phyloP scores from a whole-genome alignment of 345 rosid species.

The Garcia nutans region DNA sequence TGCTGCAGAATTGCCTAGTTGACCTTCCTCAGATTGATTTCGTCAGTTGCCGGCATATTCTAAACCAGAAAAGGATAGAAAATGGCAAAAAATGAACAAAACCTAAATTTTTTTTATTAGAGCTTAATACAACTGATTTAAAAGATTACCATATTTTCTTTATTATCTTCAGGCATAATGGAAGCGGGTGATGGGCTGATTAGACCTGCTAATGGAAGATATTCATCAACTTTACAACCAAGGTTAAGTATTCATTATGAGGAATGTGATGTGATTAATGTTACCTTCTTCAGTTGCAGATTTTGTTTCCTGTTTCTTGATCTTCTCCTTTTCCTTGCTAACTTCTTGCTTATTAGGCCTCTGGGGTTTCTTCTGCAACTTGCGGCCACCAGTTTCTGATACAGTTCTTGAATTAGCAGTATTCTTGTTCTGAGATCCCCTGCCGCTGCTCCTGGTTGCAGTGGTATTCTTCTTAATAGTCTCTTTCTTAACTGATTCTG shows the following conservation, averaged over 20 bases:
- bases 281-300: slow-evolving; percentile 50
- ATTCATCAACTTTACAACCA: background rate
- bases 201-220: slow-evolving; percentile 37
- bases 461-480: slow-evolving; percentile 37
- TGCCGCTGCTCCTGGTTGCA: slow-evolving; percentile 30
- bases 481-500: slow-evolving; percentile 42
- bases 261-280: background rate
- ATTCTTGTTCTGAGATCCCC: slow-evolving; percentile 37
- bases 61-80: slow-evolving; percentile 1
- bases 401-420: slow-evolving; percentile 42
- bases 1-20: slow-evolving; percentile 6
- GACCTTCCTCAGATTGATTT: slow-evolving; percentile 25
- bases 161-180: slow-evolving; percentile 51
- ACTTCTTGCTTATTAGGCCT: slow-evolving; percentile 49
- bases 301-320: slow-evolving; percentile 45
- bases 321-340: slow-evolving; percentile 41
- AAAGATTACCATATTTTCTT: slow-evolving; percentile 70
- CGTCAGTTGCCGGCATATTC: slow-evolving; percentile 38
- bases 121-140: background rate
- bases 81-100: background rate
- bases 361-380: slow-evolving; percentile 51
- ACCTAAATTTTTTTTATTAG: too few species aligned
- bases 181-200: slow-evolving; percentile 35
- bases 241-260: background rate
- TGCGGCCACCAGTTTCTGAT: slow-evolving; percentile 36